Conservation (phyloP, 2,329 filamentous ascomycete species). For the Ramularia endophylla region DNA sequence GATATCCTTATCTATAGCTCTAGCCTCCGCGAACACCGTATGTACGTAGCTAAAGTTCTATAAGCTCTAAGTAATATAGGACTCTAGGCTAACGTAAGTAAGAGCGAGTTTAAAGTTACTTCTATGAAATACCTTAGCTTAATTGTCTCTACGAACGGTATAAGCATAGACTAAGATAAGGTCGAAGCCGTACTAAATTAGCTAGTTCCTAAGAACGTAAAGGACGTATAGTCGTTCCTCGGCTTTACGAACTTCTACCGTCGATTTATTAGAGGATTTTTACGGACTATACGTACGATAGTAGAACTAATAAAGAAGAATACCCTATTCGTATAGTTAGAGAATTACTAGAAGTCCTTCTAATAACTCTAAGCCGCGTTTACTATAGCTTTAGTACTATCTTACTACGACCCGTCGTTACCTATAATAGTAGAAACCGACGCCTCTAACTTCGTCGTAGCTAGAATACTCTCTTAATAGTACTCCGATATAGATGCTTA, state of each 20-base stretch:
- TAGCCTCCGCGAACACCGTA: constrained; percentile 1
- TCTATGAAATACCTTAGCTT: constrained; percentile 18
- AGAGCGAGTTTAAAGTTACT: constrained; percentile 26
- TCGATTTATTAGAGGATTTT: neutral
- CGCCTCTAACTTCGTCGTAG: no score
- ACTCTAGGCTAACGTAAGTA: constrained; percentile 15
- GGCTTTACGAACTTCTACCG: constrained; percentile 1
- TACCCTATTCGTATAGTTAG: no score
- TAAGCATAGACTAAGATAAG: constrained; percentile 1
- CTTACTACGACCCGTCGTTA: no score
- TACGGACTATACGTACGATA: no score
- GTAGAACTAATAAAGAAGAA: no score
- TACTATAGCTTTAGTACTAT: no score
- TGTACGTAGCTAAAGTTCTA: constrained; percentile 4
- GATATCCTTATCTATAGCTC: constrained; percentile 22
- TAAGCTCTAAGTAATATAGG: neutral
- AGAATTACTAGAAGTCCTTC: no score
- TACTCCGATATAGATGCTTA: no score
- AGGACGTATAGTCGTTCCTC: constrained; percentile 1
- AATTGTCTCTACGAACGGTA: neutral
- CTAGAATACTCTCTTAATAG: no score
- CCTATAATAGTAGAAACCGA: no score
- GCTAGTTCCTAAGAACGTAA: neutral
- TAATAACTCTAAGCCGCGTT: no score
- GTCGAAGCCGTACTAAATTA: neutral